These are phyloP conservation scores for Mesembryanthemum crystallinum DNA, from an alignment of 148 eudicot species.

Conservation along the genomic window DNA sequence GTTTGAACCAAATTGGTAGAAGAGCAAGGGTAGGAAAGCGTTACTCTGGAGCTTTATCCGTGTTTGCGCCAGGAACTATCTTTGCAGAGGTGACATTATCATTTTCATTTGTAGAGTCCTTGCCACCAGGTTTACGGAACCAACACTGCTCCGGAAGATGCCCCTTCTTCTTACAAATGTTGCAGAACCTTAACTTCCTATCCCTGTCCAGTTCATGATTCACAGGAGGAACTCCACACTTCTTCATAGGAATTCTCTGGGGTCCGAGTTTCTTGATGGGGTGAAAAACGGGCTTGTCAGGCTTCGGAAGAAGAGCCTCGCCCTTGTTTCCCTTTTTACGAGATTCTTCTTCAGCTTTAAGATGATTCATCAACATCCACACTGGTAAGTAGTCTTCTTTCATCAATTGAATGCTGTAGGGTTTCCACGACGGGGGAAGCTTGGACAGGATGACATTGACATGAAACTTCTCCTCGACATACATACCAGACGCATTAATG, in stretches of 20 bases:
- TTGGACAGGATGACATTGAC: slow-evolving; percentile 65
- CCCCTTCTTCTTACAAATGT: slow-evolving; percentile 37
- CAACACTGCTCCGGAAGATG: slow-evolving; percentile 41
- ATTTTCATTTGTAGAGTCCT: slow-evolving; percentile 20
- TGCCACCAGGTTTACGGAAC: slow-evolving; percentile 26
- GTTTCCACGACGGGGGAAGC: slow-evolving; percentile 85
- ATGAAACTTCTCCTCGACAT: slow-evolving; percentile 71
- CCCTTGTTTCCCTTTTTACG: slow-evolving; percentile 28
- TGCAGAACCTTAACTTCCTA: slow-evolving; percentile 29
- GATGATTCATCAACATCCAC: slow-evolving; percentile 59
- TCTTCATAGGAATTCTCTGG: slow-evolving; percentile 33
- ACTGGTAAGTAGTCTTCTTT: slow-evolving; percentile 52
- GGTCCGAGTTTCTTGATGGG: slow-evolving; percentile 25
- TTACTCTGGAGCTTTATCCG: slow-evolving; percentile 4
- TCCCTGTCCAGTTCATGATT: slow-evolving; percentile 28
- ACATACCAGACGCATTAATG: slow-evolving; percentile 54
- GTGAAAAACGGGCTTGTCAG: slow-evolving; percentile 18
- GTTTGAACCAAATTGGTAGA: too few species aligned
- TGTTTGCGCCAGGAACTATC: slow-evolving; percentile 1
- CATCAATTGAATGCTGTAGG: slow-evolving; percentile 47
- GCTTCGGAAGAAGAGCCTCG: slow-evolving; percentile 19
- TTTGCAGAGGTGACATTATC: slow-evolving; percentile 4
- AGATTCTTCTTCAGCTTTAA: slow-evolving; percentile 59
- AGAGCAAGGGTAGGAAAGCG: slow-evolving; percentile 2
- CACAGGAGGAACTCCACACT: slow-evolving; percentile 1